A percentile compares a stretch with the other conserved stretches of the same genome.
These are phyloP conservation scores for Pseudopyrenochaeta lycopersici DNA, from an alignment of 2,329 filamentous ascomycete species.

Conservation along the genomic window DNA sequence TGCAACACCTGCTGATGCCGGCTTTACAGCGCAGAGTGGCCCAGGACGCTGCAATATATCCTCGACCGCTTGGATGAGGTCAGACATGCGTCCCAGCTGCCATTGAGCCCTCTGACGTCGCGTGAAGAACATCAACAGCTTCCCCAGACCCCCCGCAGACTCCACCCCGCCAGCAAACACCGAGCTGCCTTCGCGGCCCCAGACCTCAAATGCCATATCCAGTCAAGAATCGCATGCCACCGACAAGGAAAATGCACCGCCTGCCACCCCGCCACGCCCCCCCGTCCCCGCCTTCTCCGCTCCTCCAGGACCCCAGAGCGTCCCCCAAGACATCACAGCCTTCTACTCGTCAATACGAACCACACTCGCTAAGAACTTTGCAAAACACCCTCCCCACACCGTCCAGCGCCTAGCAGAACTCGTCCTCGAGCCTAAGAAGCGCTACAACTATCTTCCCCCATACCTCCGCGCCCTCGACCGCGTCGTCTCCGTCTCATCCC, in stretches of 20 bases:
- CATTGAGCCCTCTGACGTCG: conserved; percentile 8
- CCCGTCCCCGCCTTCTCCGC: conserved; percentile 54
- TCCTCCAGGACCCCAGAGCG: conserved; percentile 31
- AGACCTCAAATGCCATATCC: conserved; percentile 29
- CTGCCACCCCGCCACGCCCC: conserved; percentile 53
- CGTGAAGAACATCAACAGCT: conserved; percentile 76
- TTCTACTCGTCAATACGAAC: conserved; percentile 48
- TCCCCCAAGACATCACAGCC: conserved; percentile 43
- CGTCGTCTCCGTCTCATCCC: conserved; percentile 87
- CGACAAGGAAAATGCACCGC: conserved; percentile 74
- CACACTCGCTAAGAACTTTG: conserved; percentile 73
- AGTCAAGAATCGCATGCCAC: conserved; percentile 63
- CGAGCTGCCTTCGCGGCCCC: conserved; percentile 24
- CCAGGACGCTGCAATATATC: conserved; percentile 70
- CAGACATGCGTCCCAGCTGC: conserved; percentile 17
- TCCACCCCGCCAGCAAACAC: conserved; percentile 51
- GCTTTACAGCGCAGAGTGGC: conserved; percentile 71
- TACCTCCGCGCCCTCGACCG: conserved; percentile 93
- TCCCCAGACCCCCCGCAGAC: conserved; percentile 69
- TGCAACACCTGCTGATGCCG: conserved; percentile 37
- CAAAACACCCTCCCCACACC: conserved; percentile 83
- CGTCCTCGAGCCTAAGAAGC: conserved; percentile 75
- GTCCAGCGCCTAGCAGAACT: conserved; percentile 92
- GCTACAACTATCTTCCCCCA: conserved; percentile 82
- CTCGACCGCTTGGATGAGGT: conserved; percentile 74